phyloP scores from a whole-genome alignment of 495 filamentous ascomycete species.

The Astrocystis sublimbata region DNA sequence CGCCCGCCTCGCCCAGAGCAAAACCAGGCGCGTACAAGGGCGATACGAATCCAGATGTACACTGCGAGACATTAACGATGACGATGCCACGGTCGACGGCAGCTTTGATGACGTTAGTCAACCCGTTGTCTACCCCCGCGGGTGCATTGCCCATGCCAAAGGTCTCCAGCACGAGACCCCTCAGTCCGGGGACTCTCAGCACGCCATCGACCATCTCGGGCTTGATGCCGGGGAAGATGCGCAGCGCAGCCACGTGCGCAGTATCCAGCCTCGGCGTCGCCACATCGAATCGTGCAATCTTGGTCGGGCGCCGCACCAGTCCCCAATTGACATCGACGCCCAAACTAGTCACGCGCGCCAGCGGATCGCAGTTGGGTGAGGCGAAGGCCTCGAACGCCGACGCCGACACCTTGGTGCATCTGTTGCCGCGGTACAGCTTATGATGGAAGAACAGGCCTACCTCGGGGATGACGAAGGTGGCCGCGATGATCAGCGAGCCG shows the following conservation, averaged over 20 bases:
- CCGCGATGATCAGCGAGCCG: conserved; percentile 87
- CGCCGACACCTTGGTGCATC: conserved; percentile 85
- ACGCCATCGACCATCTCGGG: conserved; percentile 94
- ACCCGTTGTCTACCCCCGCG: conserved; percentile 74
- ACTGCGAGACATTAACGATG: conserved; percentile 94
- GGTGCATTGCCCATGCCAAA: conserved; percentile 96
- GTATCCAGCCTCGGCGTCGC: conserved; percentile 81
- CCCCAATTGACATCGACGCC: conserved; percentile 84
- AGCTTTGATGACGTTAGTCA: conserved; percentile 76
- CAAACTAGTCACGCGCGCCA: conserved; percentile 78
- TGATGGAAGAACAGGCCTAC: conserved; percentile 96
- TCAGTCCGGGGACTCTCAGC: conserved; percentile 71
- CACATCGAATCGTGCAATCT: conserved; percentile 70
- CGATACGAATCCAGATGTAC: conserved; percentile 82
- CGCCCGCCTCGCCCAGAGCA: conserved; percentile 79
- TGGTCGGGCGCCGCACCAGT: conserved; percentile 71
- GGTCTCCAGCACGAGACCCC: conserved; percentile 87
- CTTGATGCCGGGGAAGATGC: conserved; percentile 94
- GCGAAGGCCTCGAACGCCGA: conserved; percentile 85
- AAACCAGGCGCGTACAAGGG: conserved; percentile 92
- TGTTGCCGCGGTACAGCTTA: conserved; percentile 87
- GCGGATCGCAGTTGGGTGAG: conserved; percentile 77
- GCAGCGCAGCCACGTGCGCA: conserved; percentile 84
- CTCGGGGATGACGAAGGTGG: conserved; percentile 95
- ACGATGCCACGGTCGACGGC: conserved; percentile 81